phyloP scores from a whole-genome alignment of 169 alveolate genomes.

The Plasmodium vivax region DNA sequence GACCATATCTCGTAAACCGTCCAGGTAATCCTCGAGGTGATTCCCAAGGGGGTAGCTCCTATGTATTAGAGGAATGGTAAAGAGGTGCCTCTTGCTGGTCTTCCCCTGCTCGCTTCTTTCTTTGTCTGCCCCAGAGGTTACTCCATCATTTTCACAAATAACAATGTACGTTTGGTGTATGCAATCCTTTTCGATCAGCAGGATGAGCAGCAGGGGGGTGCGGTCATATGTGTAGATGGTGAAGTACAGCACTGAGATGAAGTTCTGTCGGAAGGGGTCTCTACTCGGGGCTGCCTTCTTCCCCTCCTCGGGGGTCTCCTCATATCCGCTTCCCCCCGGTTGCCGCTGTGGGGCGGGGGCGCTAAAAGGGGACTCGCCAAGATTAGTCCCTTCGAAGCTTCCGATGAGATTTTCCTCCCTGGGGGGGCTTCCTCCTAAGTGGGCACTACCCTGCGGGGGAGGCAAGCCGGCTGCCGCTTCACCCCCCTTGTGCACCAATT shows the following conservation, averaged over 20 bases:
- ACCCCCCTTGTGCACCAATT: not conserved
- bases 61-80: conserved; percentile 58
- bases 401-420: not conserved
- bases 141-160: not conserved
- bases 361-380: not conserved
- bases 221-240: conserved; percentile 10
- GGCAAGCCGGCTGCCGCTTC: not conserved
- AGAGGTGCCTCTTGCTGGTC: not conserved
- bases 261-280: not conserved
- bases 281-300: not conserved
- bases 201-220: conserved; percentile 22
- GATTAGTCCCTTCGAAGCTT: not conserved
- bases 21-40: conserved; percentile 5
- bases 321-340: not conserved
- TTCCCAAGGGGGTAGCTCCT: conserved; percentile 1
- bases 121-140: not conserved
- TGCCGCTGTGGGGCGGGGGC: not conserved
- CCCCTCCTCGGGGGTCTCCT: not conserved
- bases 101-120: not conserved
- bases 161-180: conserved; percentile 34
- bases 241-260: conserved; percentile 18
- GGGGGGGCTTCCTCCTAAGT: not conserved
- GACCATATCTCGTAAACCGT: conserved; percentile 13
- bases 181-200: conserved; percentile 26
- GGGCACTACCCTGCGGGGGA: not conserved